Evolutionary conservation across 179 eudicot genomes (phyloP), one percentile per base, ranked within the genome.

Genomic region (Silene noctiflora): DNA sequence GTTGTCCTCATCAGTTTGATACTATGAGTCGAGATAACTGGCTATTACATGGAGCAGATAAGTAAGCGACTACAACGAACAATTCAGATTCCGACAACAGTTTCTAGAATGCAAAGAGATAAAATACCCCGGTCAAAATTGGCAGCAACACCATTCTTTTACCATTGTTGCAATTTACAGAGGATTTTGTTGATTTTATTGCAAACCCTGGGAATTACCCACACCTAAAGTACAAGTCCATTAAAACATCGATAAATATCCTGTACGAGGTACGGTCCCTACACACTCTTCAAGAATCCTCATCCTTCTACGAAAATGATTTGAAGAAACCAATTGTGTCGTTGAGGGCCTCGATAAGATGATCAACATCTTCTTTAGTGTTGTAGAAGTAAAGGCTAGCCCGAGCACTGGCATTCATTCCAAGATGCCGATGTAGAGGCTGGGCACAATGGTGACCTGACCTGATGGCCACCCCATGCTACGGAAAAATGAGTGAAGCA

Each of bases 361-460:
- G 69, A 75, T 95, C 97, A 9, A 95, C 87, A 33, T 95, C 99
- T 73, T 93, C 91, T 77, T 86, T 93, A 1, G 99, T 95, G 87
- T 95, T 95, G 86, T 95, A 95, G 85, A 95, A 91, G 82, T 95
- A 80, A 44, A 95, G 90, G 81, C 97, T 93, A 72, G 97, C 99
- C 3, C 99, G 90, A 25, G 97, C 98, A 69, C 97, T 94, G 2
- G 97, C 96, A 46, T 87, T 93, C 67, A 87, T 86, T 35, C 91
- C 95, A 76, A 95, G 78, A 77, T 85, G 78, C 1, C 93, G 93
- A 73, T 95, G 99, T 73, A 95, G 95, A 75, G 97, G 99, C 84
- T 95, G 99, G 1, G 99, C 99, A 75, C 99, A 95, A 74, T 95
- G 97, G 84, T 95, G 99, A n/a, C 99, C 99, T 1, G 99, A 95